phyloP scores from a whole-genome alignment of 1,284 basidiomycete genomes.

The Tilletia horrida region DNA sequence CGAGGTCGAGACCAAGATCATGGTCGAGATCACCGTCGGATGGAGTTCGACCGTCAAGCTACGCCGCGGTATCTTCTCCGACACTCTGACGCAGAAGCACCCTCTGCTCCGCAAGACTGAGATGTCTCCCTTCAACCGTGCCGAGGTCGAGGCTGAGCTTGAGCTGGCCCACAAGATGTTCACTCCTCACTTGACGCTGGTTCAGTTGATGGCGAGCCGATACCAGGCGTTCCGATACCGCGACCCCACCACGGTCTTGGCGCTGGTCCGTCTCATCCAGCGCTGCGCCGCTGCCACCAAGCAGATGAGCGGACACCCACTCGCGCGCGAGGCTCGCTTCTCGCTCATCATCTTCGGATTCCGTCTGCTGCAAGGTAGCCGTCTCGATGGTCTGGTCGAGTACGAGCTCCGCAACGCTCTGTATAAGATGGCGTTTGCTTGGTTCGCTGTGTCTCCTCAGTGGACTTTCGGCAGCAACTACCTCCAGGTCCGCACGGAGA shows the following conservation, averaged over 20 bases:
- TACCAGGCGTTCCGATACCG: constrained; percentile 90
- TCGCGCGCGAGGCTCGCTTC: constrained; percentile 84
- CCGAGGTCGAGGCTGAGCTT: constrained; percentile 71
- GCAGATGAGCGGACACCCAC: constrained; percentile 75
- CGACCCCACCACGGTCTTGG: constrained; percentile 75
- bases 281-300: constrained; percentile 55
- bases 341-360: constrained; percentile 88
- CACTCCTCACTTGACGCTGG: constrained; percentile 73
- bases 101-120: constrained; percentile 82
- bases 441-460: constrained; percentile 66
- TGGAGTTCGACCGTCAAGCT: constrained; percentile 85
- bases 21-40: constrained; percentile 79
- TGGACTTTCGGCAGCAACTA: constrained; percentile 93
- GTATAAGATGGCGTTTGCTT: constrained; percentile 76
- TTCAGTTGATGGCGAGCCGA: constrained; percentile 87
- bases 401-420: constrained; percentile 71
- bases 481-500: constrained; percentile 81
- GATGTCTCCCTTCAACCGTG: constrained; percentile 87
- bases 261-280: constrained; percentile 78
- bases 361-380: constrained; percentile 81
- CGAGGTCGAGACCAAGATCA: constrained; percentile 69
- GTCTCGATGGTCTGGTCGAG: constrained; percentile 80
- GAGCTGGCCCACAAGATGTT: constrained; percentile 68
- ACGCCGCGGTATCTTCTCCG: constrained; percentile 78
- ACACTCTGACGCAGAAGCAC: constrained; percentile 64